Evolutionary conservation across 345 rosid genomes (phyloP).

Genomic region (Pugionium dolabratum): DNA sequence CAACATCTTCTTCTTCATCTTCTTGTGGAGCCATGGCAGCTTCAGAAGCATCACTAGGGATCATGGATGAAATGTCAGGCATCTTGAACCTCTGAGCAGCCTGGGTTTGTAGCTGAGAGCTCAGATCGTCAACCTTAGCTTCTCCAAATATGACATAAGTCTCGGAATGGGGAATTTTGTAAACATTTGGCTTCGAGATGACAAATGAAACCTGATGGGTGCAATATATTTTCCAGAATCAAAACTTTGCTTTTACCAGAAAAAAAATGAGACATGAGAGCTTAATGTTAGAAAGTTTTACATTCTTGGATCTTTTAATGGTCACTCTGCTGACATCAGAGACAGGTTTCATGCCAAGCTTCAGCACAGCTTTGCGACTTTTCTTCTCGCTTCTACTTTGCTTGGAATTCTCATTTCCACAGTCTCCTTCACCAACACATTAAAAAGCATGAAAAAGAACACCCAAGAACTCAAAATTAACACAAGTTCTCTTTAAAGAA

Average conservation of each 20-base stretch:
- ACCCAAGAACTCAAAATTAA: neutral
- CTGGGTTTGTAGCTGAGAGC: constrained; percentile 84
- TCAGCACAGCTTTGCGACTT: constrained; percentile 74
- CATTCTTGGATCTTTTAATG: constrained; percentile 75
- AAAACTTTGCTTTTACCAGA: neutral
- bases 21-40: constrained; percentile 47
- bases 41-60: constrained; percentile 53
- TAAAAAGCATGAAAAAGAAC: neutral
- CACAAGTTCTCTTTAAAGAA: neutral
- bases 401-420: constrained; percentile 66
- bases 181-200: constrained; percentile 84
- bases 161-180: constrained; percentile 77
- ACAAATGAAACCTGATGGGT: constrained; percentile 59
- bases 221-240: constrained; percentile 14
- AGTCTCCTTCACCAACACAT: constrained; percentile 42
- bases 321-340: constrained; percentile 80
- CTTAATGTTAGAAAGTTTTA: constrained; percentile 16
- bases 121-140: constrained; percentile 81
- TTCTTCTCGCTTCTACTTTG: constrained; percentile 85
- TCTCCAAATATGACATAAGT: constrained; percentile 80
- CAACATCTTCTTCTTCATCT: constrained; percentile 68
- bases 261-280: neutral
- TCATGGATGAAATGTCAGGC: constrained; percentile 64
- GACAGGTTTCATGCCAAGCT: constrained; percentile 78
- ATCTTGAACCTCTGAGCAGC: constrained; percentile 86